These are phyloP conservation scores for Colletotrichum falcatum DNA, from an alignment of 2,329 filamentous ascomycete genomes.

Conservation along the genomic window DNA sequence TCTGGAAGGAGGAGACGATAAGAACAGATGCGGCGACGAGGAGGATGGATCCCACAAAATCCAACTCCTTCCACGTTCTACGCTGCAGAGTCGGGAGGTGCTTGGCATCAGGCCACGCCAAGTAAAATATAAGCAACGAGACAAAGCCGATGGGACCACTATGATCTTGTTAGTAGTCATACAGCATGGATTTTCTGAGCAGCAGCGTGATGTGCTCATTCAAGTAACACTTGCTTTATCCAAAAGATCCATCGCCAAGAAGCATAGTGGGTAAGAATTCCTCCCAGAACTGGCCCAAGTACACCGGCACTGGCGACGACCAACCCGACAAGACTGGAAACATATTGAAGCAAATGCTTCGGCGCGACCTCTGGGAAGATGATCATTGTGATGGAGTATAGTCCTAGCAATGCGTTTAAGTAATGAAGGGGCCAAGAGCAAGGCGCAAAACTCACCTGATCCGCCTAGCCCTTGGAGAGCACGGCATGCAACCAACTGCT, in stretches of 20 bases:
- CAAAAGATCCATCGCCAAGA: conserved; percentile 69
- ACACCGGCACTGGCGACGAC: conserved; percentile 62
- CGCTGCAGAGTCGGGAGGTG: conserved; percentile 54
- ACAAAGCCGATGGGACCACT: conserved; percentile 60
- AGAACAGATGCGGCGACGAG: conserved; percentile 65
- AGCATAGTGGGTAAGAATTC: conserved; percentile 61
- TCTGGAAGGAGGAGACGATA: conserved; percentile 69
- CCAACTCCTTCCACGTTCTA: conserved; percentile 62
- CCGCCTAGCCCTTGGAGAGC: conserved; percentile 61
- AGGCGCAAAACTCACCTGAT: conserved; percentile 53
- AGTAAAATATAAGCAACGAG: conserved; percentile 60
- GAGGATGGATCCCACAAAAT: conserved; percentile 65
- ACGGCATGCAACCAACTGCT: conserved; percentile 57
- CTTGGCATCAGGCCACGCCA: conserved; percentile 62
- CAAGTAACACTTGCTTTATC: conserved; percentile 62
- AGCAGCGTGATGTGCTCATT: too few species aligned
- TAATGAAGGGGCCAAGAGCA: conserved; percentile 25
- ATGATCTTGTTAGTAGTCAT: conserved; percentile 24
- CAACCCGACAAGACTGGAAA: conserved; percentile 62
- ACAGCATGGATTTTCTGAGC: not conserved
- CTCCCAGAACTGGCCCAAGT: conserved; percentile 64
- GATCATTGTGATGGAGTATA: conserved; percentile 69
- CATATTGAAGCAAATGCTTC: conserved; percentile 52
- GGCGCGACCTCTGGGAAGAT: conserved; percentile 65
- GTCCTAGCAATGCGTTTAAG: conserved; percentile 48